Evolutionary conservation across 192 early-diverging fungal genomes (phyloP), one percentile per base, ranked within the genome.

Genomic region (Backusella tuberculispora): DNA sequence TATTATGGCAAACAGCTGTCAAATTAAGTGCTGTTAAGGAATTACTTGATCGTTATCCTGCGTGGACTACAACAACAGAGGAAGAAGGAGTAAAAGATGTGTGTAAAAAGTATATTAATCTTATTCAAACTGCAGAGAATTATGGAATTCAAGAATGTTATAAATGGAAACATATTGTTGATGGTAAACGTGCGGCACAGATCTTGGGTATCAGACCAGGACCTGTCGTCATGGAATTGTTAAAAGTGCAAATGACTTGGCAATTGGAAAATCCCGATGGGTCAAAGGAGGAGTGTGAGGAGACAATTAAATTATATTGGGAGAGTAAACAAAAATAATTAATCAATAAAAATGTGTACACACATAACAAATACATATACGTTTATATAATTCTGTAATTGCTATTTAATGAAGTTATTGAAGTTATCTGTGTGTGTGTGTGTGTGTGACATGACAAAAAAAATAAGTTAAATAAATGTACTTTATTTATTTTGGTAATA

Each of bases 171-270:
- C 81, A 78, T 43, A 72, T 84, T 17, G 71, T 88, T 10, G 84
- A 85, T 83, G 94, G 98, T 47, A 91, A 92, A 53, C 83, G 87
- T 29, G 83, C 92, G 0, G 80, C 87, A 4, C 69, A 73, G 26
- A 38, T 94, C 17, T 77, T 96, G 48, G 84, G 84, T 6, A 89
- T 96, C 50, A 87, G 83, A 71, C 92, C 93, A 6, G 95, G 97
- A 8, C 92, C 91, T 9, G 72, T 66, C 10, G 81, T 97, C 12
- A 89, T 85, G 67, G 72, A 74, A 14, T 82, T 93, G 45, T 82
- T 97, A n/a, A 80, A 85, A 5, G 66, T 67, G 1, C 79, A 97
- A 38, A 94, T 96, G 88, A 83, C 83, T 48, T 98, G 93, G 93
- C 96, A 99, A 83, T 78, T 99, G 38, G 85, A 80, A 19, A 69